phyloP scores from a whole-genome alignment of 345 rosid genomes.

The Gossypium sturtianum region DNA sequence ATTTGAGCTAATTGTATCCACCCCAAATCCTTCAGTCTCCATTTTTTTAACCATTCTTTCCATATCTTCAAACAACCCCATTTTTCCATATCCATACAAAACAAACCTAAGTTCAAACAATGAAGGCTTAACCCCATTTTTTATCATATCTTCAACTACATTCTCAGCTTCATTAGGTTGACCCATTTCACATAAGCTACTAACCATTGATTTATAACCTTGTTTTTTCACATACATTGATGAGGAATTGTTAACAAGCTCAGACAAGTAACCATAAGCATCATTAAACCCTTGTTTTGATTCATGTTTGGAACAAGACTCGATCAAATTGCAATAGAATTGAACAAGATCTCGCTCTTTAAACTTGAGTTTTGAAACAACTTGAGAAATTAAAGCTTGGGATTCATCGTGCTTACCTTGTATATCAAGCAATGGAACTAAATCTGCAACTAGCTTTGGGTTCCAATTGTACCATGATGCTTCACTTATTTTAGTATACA shows the following conservation, averaged over 20 bases:
- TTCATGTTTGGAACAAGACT: constrained; percentile 39
- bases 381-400: constrained; percentile 36
- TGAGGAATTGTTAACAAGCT: constrained; percentile 32
- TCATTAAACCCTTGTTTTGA: constrained; percentile 44
- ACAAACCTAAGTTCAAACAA: constrained; percentile 50
- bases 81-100: constrained; percentile 55
- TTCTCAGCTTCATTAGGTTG: constrained; percentile 51
- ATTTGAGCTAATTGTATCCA: constrained; percentile 66
- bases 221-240: constrained; percentile 60
- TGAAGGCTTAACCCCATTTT: constrained; percentile 33
- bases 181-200: constrained; percentile 64
- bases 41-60: constrained; percentile 33
- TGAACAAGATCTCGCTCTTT: constrained; percentile 51
- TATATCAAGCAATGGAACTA: constrained; percentile 53
- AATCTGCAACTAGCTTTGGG: constrained; percentile 62
- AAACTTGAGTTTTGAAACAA: constrained; percentile 36
- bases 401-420: constrained; percentile 46
- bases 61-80: constrained; percentile 70
- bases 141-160: constrained; percentile 45
- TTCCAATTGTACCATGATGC: constrained; percentile 85
- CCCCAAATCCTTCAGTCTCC: constrained; percentile 40
- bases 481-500: constrained; percentile 55
- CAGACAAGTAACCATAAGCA: constrained; percentile 31
- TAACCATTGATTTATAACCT: constrained; percentile 54
- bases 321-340: constrained; percentile 54